These are phyloP conservation scores for Euphorbia tirucalli DNA, from an alignment of 345 rosid genomes.

Conservation along the genomic window DNA sequence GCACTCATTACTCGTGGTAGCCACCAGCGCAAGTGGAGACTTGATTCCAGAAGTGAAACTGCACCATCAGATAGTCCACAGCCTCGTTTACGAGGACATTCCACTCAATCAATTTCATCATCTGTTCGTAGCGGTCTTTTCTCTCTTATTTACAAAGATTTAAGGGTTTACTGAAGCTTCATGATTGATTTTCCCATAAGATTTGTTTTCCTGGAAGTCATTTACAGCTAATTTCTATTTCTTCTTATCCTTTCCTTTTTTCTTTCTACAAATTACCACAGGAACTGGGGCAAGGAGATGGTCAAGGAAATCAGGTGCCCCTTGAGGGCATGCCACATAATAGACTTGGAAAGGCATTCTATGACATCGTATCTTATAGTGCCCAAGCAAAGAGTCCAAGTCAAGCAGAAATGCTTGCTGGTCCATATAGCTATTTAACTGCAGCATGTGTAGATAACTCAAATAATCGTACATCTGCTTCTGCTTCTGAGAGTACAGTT, in stretches of 20 bases:
- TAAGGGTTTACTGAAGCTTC: neutral
- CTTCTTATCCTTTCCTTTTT: neutral
- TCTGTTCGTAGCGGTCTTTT: slow-evolving; percentile 45
- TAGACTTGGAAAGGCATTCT: slow-evolving; percentile 66
- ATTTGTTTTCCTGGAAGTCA: neutral
- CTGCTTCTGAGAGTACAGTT: slow-evolving; percentile 49
- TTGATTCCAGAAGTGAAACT: slow-evolving; percentile 43
- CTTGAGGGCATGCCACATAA: slow-evolving; percentile 40
- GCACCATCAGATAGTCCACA: slow-evolving; percentile 49
- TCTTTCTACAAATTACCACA: slow-evolving; percentile 24
- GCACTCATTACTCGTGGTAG: slow-evolving; percentile 50
- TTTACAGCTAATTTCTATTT: neutral
- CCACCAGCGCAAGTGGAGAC: slow-evolving; percentile 49
- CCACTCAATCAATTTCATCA: slow-evolving; percentile 43
- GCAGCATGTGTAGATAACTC: slow-evolving; percentile 38
- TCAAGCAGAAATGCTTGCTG: slow-evolving; percentile 44
- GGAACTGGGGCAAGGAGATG: slow-evolving; percentile 44
- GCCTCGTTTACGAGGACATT: slow-evolving; percentile 33
- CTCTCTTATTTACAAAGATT: slow-evolving; percentile 12
- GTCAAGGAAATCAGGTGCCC: slow-evolving; percentile 43
- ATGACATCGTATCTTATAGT: slow-evolving; percentile 67
- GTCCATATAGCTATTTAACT: slow-evolving; percentile 31
- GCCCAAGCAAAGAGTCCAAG: slow-evolving; percentile 37
- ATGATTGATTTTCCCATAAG: neutral
- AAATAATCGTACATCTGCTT: slow-evolving; percentile 51